These are phyloP conservation scores for Citrus hindsii DNA, from an alignment of 345 rosid genomes.

Conservation along the genomic window DNA sequence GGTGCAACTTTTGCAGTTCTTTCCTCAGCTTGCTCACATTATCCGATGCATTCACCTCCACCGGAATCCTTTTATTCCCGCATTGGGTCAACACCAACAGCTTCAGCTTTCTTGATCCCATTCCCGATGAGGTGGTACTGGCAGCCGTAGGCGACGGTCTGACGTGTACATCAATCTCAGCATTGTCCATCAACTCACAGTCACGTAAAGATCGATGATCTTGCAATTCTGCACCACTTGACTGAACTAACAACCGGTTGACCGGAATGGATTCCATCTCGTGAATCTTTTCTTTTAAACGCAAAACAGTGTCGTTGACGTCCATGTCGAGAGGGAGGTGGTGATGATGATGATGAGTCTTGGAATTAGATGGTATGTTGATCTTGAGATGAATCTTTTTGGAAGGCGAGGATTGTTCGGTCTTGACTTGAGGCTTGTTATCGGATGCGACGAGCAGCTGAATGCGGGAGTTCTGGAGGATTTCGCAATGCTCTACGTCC, in stretches of 20 bases:
- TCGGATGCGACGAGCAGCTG: slow-evolving; percentile 44
- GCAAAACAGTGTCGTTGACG: slow-evolving; percentile 25
- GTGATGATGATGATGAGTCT: neutral
- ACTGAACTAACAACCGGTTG: slow-evolving; percentile 26
- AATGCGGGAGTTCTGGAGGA: slow-evolving; percentile 60
- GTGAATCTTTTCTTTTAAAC: slow-evolving; percentile 40
- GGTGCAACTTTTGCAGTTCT: slow-evolving; percentile 59
- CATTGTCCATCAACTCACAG: slow-evolving; percentile 27
- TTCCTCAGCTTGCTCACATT: slow-evolving; percentile 66
- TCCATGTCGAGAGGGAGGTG: slow-evolving; percentile 28
- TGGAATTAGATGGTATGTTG: slow-evolving; percentile 32
- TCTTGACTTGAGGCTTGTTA: slow-evolving; percentile 20
- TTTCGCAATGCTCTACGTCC: slow-evolving; percentile 48
- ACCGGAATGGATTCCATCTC: slow-evolving; percentile 34
- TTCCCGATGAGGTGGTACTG: neutral
- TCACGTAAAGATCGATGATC: slow-evolving; percentile 32
- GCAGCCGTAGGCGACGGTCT: slow-evolving; percentile 30
- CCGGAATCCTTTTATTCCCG: slow-evolving; percentile 59
- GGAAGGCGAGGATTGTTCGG: slow-evolving; percentile 27
- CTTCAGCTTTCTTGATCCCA: slow-evolving; percentile 44
- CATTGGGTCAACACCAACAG: slow-evolving; percentile 56
- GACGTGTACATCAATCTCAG: slow-evolving; percentile 27
- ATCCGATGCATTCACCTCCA: slow-evolving; percentile 61
- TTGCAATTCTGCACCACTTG: slow-evolving; percentile 26
- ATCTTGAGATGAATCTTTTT: slow-evolving; percentile 32